These are phyloP conservation scores for Nicotiana undulata DNA, from an alignment of 257 asterid genomes.

Conservation along the genomic window DNA sequence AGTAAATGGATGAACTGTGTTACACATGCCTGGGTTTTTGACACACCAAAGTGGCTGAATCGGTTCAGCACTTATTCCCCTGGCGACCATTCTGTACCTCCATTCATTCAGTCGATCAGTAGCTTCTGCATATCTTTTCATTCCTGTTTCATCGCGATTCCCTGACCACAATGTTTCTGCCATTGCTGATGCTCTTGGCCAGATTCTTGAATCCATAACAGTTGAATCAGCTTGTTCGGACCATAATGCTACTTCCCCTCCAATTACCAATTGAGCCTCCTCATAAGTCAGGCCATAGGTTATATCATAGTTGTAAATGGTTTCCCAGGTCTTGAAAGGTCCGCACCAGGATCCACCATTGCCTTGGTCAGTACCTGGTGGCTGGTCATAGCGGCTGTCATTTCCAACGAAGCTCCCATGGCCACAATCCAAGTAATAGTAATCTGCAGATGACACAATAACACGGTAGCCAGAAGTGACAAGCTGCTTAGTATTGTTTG, in stretches of 20 bases:
- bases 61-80: slow-evolving; percentile 84
- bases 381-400: slow-evolving; percentile 43
- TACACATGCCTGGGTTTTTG: slow-evolving; percentile 83
- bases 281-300: slow-evolving; percentile 44
- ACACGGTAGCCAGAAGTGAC: slow-evolving; percentile 61
- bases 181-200: slow-evolving; percentile 90
- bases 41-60: slow-evolving; percentile 97
- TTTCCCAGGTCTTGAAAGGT: slow-evolving; percentile 91
- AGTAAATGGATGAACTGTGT: slow-evolving; percentile 38
- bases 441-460: slow-evolving; percentile 73
- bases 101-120: slow-evolving; percentile 81
- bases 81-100: slow-evolving; percentile 73
- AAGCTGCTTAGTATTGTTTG: slow-evolving; percentile 55
- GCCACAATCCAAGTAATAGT: slow-evolving; percentile 82
- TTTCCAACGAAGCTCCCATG: slow-evolving; percentile 79
- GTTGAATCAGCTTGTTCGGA: slow-evolving; percentile 90
- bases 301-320: slow-evolving; percentile 75
- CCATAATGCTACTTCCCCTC: slow-evolving; percentile 91
- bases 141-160: slow-evolving; percentile 51
- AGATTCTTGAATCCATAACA: slow-evolving; percentile 69
- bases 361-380: slow-evolving; percentile 49
- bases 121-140: slow-evolving; percentile 76
- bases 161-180: slow-evolving; percentile 91
- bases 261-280: slow-evolving; percentile 64
- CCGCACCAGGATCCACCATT: slow-evolving; percentile 95